Evolutionary conservation across 305 asterid species (phyloP), one percentile per base, ranked within the genome.

Genomic region (Fraxinus ornus): DNA sequence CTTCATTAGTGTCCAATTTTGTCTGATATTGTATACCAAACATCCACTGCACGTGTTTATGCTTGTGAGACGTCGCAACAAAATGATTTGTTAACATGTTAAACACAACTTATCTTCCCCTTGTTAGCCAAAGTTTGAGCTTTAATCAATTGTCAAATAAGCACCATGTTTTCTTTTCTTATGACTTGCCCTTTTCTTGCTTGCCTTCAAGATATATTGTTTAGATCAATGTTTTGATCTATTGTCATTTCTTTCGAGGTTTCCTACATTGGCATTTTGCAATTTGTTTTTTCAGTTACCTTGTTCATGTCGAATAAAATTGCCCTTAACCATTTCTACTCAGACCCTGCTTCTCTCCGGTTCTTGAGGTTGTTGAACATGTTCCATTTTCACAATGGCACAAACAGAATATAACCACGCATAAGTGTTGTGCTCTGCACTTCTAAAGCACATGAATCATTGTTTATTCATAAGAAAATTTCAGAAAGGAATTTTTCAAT

Each of bases 21-120:
- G 39, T 77, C 66, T 64, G 75, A 55, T 83, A 72, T 41, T 76
- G 70, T 82, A 35, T 60, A 79, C 30, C 76, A 41, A 76, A 73
- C 28, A 70, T 7, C 19, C 9, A 4, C 10, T 15, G 3, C 22
- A 13, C 26, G 22, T 70, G 75, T 28, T 68, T 66, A 44, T 44
- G 52, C 3, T 8, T 68, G 33, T 62, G 36, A 24, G 75, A 28
- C n/a, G 5, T 66, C 19, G 19, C 35, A 28, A 17, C 22, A 17
- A 1, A 10, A 70, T 30, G 37, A 30, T n/a, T 26, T 68, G 75
- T 68, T 44, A 28, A 68, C 9, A 13, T 26, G 39, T 15, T 28
- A 32, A 30, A 28, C 2, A 28, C 75, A 4, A 32, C 75, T 70
- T 30, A 68, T 70, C 75, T 30, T 4, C 73, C 22, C n/a, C 9